phyloP scores from a whole-genome alignment of 306 rosid genomes.

The Argentina anserina region DNA sequence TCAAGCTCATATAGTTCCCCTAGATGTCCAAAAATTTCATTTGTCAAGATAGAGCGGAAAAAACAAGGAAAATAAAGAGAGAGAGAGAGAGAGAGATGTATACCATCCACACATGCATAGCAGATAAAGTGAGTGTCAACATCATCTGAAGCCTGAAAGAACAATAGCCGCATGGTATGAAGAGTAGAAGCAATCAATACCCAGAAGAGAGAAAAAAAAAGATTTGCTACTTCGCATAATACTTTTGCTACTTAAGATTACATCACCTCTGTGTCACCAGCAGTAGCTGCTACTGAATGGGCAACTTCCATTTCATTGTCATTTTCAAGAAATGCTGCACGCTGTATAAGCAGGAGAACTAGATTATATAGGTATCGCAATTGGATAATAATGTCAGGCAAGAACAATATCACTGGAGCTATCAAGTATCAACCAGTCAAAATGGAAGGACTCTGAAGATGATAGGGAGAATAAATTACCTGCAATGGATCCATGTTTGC shows the following conservation, averaged over 20 bases:
- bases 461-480: conserved; percentile 39
- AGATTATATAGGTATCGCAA: conserved; percentile 21
- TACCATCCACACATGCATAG: conserved; percentile 77
- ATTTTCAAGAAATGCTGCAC: conserved; percentile 78
- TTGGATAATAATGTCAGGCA: conserved; percentile 9
- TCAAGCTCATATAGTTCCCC: conserved; percentile 90
- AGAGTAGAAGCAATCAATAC: not conserved
- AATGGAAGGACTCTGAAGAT: not conserved
- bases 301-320: conserved; percentile 92
- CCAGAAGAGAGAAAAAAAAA: not conserved
- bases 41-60: not conserved
- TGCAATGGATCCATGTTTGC: conserved; percentile 71
- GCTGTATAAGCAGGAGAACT: conserved; percentile 37
- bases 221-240: not conserved
- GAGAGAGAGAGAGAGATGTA: conserved; percentile 8
- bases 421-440: not conserved
- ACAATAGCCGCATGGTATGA: conserved; percentile 3
- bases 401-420: not conserved
- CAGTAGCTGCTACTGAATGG: conserved; percentile 84
- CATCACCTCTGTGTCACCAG: conserved; percentile 81
- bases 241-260: not conserved
- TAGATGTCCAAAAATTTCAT: conserved; percentile 7
- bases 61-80: not conserved
- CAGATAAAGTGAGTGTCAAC: conserved; percentile 81
- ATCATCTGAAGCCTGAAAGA: conserved; percentile 59